phyloP scores from a whole-genome alignment of 2,329 filamentous ascomycete genomes.

The Ophiocordyceps unilateralis region DNA sequence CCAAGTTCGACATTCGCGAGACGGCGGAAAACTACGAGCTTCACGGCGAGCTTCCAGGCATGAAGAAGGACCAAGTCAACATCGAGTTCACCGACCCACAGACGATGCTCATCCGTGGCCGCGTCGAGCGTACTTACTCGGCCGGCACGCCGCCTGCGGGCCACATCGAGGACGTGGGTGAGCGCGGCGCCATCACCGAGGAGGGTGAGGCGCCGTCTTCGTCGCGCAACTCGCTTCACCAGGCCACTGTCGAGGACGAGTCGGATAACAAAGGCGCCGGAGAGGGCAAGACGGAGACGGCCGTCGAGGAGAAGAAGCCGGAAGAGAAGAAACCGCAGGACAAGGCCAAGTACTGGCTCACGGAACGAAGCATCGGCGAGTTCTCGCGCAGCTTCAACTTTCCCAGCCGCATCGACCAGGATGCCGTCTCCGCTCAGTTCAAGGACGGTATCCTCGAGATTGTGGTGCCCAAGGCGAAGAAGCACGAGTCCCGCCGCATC shows the following conservation, averaged over 20 bases:
- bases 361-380: slow-evolving; percentile 47
- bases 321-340: slow-evolving; percentile 15
- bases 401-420: slow-evolving; percentile 44
- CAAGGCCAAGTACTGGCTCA: slow-evolving; percentile 51
- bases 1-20: slow-evolving; percentile 66
- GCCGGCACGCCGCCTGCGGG: slow-evolving; percentile 31
- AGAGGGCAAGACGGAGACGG: slow-evolving; percentile 9
- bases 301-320: slow-evolving; percentile 10
- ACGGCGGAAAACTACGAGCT: slow-evolving; percentile 52
- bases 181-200: slow-evolving; percentile 22
- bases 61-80: slow-evolving; percentile 54
- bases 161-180: slow-evolving; percentile 25
- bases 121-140: slow-evolving; percentile 45
- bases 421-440: slow-evolving; percentile 42
- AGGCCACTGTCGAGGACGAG: slow-evolving; percentile 52
- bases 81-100: slow-evolving; percentile 67
- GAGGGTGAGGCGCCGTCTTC: slow-evolving; percentile 15
- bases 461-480: slow-evolving; percentile 47
- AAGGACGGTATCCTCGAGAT: slow-evolving; percentile 50
- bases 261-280: slow-evolving; percentile 13
- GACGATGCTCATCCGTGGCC: slow-evolving; percentile 55
- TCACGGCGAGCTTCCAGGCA: slow-evolving; percentile 62
- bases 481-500: slow-evolving; percentile 38
- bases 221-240: slow-evolving; percentile 24
- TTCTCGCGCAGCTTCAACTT: slow-evolving; percentile 56